Base-by-base conservation (phyloP, 2,329 filamentous ascomycete genomes). In the Xylariaceae sp. region DNA sequence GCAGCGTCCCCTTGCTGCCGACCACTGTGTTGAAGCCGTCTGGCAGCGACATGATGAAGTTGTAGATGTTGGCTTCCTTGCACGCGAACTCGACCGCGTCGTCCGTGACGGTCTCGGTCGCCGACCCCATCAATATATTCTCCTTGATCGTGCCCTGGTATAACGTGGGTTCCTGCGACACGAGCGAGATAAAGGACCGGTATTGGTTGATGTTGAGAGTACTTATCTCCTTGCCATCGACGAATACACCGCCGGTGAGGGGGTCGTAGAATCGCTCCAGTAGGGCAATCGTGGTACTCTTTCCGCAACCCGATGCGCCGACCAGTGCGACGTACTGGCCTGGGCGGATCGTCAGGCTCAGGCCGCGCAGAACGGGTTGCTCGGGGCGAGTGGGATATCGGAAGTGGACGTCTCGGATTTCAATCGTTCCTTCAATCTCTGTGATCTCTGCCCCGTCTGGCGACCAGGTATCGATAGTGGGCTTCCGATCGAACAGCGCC, bases 211-310 rank as follows among this genome's bases (percentile, higher is more conserved):
- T 80, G 67, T 96, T 93, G 47, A 97, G 79, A 10, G 80, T 81
- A 57, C 86, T 88, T 66, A 98, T 91, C 60, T 96, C 90, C 61
- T 87, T 85, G 53, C 87, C 91, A 67, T 98, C 93, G 18, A 98
- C 81, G 56, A 86, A 90, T 32, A 99, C 81, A 14, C 87, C 87
- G 12, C 95, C 95, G 0, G 85, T 81, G 0, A 95, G 81, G 0
- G 93, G 90, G 66, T 98, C 92, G 70, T 98, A 98, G 77, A 98
- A 98, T 32, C 95, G 89, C 72, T 98, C 93, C 29, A 98, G 79
- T 3, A 98, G 81, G 2, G 91, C 89, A 70, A 98, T 96, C 0
- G 93, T 96, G 0, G 95, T 98, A 48, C 87, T 91, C 78, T 99
- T 98, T 55, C 95, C 95, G 69, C 93, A 96, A 2, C 95, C 93